Conservation (phyloP, 1,139 yeast species). For the Protomyces inundatus region DNA sequence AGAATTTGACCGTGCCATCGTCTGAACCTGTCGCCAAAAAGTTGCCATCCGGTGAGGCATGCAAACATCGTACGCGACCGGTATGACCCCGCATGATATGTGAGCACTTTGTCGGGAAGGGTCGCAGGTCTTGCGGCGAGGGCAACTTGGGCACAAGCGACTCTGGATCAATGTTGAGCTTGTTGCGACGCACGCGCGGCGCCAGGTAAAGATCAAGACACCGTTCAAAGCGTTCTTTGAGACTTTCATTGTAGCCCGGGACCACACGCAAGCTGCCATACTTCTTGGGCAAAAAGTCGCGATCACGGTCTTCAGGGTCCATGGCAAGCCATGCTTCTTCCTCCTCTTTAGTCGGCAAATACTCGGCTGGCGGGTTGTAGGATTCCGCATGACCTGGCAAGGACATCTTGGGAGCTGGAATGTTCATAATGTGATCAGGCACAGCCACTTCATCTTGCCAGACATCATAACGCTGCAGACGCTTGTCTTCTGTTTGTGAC, state of each 20-base stretch:
- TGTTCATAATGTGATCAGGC: constrained; percentile 75
- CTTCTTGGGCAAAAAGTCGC: constrained; percentile 67
- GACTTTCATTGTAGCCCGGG: constrained; percentile 81
- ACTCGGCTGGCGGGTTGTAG: constrained; percentile 96
- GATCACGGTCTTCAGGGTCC: constrained; percentile 64
- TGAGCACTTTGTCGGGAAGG: constrained; percentile 93
- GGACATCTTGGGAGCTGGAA: constrained; percentile 89
- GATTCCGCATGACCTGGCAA: constrained; percentile 97
- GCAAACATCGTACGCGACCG: constrained; percentile 73
- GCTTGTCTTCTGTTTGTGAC: constrained; percentile 40
- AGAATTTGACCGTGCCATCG: constrained; percentile 89
- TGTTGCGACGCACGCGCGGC: constrained; percentile 85
- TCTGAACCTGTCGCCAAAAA: constrained; percentile 98
- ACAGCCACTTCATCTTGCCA: constrained; percentile 62
- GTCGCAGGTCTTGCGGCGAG: constrained; percentile 91
- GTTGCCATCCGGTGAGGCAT: constrained; percentile 82
- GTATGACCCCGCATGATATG: constrained; percentile 78
- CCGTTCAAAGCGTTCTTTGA: constrained; percentile 90
- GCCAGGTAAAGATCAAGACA: constrained; percentile 90
- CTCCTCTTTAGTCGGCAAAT: constrained; percentile 75
- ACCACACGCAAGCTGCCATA: constrained; percentile 78
- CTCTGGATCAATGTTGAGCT: constrained; percentile 91
- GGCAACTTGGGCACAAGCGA: constrained; percentile 93
- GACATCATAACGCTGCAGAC: constrained; percentile 53
- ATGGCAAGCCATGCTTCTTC: constrained; percentile 61